Evolutionary conservation across 2,329 filamentous ascomycete genomes (phyloP), one percentile per base, ranked within the genome.

Genomic region (Calonectria ilicicola): DNA sequence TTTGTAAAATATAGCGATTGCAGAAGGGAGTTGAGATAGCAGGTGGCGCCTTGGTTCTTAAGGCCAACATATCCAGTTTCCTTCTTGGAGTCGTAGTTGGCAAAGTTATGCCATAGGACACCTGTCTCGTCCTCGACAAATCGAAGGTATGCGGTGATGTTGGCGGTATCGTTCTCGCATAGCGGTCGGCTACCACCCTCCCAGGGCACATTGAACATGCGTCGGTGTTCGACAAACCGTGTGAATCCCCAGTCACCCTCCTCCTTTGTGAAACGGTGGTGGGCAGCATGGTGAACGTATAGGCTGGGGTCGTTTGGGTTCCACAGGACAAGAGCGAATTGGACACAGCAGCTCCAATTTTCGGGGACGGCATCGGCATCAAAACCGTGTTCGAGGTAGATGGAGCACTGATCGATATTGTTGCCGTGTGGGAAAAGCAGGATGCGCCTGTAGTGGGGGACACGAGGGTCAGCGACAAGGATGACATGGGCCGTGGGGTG

Each of bases 231-330:
- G 15, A 95, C 92, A 81, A 98, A 99, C 69, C 96, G 89, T n/a
- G 97, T 99, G 83, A 99, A 99, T 1, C 97, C 97, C 97, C 97
- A 99, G 80, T 99, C 97, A 27, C 95, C 95, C 84, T 99, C 97
- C 51, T 98, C 97, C 75, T 94, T 94, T 5, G 95, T 98, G 84
- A 98, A 99, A 72, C 97, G 93, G 82, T 99, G 97, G 78, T 96
- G 95, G n/a, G 97, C 97, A 51, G 88, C 90, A 86, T 95, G 92
- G 79, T 98, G 94, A 64, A 89, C 89, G 83, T 93, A 95, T 78
- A 98, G 90, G 74, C 92, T 92, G n/a, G 97, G 96, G 79, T 98
- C 95, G 81, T 96, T 95, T 56, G 93, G 93, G 83, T 98, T 99
- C 93, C 95, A 98, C 67, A 99, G 88, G 5, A 98, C 96, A 62